A percentile compares a stretch with the other conserved stretches of the same genome.
These are phyloP conservation scores for Aspergillus taichungensis DNA, from an alignment of 495 filamentous ascomycete species.

Conservation along the genomic window DNA sequence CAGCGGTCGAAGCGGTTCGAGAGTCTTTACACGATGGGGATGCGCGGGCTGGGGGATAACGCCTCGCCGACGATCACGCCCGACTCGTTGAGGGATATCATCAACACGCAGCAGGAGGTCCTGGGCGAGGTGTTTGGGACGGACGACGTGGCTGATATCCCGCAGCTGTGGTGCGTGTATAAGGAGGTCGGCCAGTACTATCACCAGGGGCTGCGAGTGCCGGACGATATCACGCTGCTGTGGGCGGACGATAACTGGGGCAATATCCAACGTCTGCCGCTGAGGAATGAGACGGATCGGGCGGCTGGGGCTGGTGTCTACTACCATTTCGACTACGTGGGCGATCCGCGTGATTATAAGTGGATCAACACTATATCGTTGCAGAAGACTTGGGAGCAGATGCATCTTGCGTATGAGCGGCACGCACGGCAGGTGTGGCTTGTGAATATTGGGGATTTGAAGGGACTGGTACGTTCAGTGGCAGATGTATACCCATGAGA, in stretches of 20 bases:
- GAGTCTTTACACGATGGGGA: constrained; percentile 60
- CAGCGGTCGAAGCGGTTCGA: constrained; percentile 56
- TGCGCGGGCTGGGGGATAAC: constrained; percentile 62
- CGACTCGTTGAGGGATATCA: constrained; percentile 48
- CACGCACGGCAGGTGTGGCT: constrained; percentile 64
- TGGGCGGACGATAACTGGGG: constrained; percentile 76
- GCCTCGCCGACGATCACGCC: constrained; percentile 49
- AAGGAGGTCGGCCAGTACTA: constrained; percentile 65
- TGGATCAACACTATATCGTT: constrained; percentile 24
- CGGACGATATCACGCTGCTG: constrained; percentile 64
- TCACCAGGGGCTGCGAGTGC: constrained; percentile 53
- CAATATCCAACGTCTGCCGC: constrained; percentile 56
- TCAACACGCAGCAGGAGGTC: constrained; percentile 50
- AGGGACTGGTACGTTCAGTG: constrained; percentile 3
- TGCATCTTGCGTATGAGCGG: constrained; percentile 41
- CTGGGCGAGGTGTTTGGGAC: constrained; percentile 46
- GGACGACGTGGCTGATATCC: constrained; percentile 45
- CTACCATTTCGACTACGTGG: constrained; percentile 61
- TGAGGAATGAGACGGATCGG: constrained; percentile 50
- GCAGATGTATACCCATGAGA: no score
- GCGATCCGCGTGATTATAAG: constrained; percentile 20
- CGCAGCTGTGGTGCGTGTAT: constrained; percentile 66
- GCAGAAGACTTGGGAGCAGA: constrained; percentile 22
- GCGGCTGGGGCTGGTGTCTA: constrained; percentile 64
- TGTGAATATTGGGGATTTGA: constrained; percentile 65